Conservation (phyloP, 495 filamentous ascomycete genomes). For the Podospora pseudoanserina region DNA sequence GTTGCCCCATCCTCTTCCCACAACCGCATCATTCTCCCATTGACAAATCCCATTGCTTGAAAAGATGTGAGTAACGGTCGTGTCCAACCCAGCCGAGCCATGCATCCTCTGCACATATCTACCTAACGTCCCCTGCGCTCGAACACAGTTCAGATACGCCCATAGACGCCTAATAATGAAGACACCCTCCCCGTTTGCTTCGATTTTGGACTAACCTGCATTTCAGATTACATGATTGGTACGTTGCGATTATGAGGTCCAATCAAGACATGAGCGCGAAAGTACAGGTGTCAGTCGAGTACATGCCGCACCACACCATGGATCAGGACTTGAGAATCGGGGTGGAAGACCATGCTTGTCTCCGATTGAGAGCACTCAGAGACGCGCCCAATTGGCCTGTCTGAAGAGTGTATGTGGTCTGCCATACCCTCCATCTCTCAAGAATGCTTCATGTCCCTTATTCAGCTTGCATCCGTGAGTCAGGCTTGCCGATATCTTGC, state of each 20-base stretch:
- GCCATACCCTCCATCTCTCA: slow-evolving; percentile 16
- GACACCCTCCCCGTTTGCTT: not conserved
- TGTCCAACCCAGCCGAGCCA: slow-evolving; percentile 16
- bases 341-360: not conserved
- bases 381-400: too few relatives aligned
- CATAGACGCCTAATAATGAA: slow-evolving; percentile 8
- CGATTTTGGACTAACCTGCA: not conserved
- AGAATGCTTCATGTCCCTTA: slow-evolving; percentile 12
- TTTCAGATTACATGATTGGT: not conserved
- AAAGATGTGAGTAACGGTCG: slow-evolving; percentile 20
- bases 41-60: slow-evolving; percentile 21
- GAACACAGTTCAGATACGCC: slow-evolving; percentile 10
- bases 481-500: not conserved
- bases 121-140: slow-evolving; percentile 28
- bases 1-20: slow-evolving; percentile 28
- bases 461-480: slow-evolving; percentile 16
- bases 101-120: slow-evolving; percentile 32
- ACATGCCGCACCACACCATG: not conserved
- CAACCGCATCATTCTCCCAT: slow-evolving; percentile 19
- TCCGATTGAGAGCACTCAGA: slow-evolving; percentile 12
- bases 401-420: slow-evolving; percentile 10
- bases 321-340: slow-evolving; percentile 6
- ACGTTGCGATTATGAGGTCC: slow-evolving; percentile 2
- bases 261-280: slow-evolving; percentile 29
- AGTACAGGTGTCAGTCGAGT: slow-evolving; percentile 20